Conservation (phyloP, 2,329 filamentous ascomycete species). For the Fusarium sp. region DNA sequence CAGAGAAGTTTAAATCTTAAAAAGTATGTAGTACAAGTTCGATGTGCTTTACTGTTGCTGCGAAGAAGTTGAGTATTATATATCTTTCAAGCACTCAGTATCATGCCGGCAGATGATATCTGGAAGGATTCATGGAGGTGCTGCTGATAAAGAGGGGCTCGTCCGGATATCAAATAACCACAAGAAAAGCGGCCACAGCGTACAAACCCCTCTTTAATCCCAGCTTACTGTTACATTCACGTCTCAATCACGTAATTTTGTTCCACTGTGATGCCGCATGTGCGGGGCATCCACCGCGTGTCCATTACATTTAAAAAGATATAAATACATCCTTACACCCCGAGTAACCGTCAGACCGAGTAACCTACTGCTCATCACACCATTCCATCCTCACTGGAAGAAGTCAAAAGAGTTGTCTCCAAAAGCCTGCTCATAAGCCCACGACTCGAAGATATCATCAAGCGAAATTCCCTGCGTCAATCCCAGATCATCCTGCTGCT, state of each 20-base stretch:
- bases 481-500: not conserved
- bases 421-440: conserved; percentile 35
- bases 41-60: no score
- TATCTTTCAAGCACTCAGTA: accelerated
- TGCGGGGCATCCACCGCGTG: not conserved
- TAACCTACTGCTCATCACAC: no score
- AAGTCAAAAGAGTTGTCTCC: conserved; percentile 26
- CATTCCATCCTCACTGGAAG: not conserved
- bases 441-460: conserved; percentile 34
- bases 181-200: no score
- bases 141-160: not conserved
- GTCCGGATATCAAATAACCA: conserved; percentile 14
- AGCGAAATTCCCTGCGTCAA: conserved; percentile 13
- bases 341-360: not conserved
- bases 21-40: no score
- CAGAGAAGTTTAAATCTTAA: no score
- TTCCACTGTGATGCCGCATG: not conserved
- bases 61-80: no score
- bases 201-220: not conserved
- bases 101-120: no score
- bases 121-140: not conserved
- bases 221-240: not conserved
- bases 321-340: not conserved
- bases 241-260: accelerated
- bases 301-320: not conserved